Evolutionary conservation across 140 eudicot species (phyloP), one percentile per base, ranked within the genome.

Genomic region (Oenanthe javanica): DNA sequence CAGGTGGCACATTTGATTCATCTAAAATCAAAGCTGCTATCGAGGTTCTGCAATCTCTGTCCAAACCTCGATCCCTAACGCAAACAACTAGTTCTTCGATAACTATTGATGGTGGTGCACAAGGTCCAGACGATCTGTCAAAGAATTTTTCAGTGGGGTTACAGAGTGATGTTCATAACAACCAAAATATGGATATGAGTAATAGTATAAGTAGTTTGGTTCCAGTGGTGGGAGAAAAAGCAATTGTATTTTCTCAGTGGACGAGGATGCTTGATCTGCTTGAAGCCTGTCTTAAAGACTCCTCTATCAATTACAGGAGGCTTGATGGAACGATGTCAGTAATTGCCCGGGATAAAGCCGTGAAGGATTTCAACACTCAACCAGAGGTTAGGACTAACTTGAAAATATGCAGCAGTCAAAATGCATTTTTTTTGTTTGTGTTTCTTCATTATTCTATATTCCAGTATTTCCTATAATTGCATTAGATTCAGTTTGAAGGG

Each of bases 241-340:
- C 93, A 12, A 94, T 94, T 64, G 96, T 94, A 38, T 94, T 94
- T 85, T 94, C 98, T 57, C 98, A 94, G 88, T 94, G 98, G 98
- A 94, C 98, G 13, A 59, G 93, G 84, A 94, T 94, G 98, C 85
- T 94, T 83, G 97, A 94, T 87, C 87, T 94, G 85, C 88, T 94
- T 85, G 98, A 94, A 86, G 88, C 84, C 82, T 85, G 90, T 81
- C 85, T 94, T 69, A 89, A 92, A 79, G 85, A 81, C 81, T 87
- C 96, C 51, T 76, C 93, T 57, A 89, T 92, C 71, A 86, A 89
- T 77, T 92, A 92, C 75, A 82, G 98, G 77, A 86, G 98, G 71
- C 93, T 94, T 81, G 98, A 94, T 82, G 98, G 98, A 12, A 94
- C 97, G 11, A 94, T 94, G 98, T 87, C 97, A 48, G 89, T 94